These are phyloP conservation scores for Nannochloropsis gaditana DNA, from an alignment of 108 stramenopile species.

Conservation along the genomic window DNA sequence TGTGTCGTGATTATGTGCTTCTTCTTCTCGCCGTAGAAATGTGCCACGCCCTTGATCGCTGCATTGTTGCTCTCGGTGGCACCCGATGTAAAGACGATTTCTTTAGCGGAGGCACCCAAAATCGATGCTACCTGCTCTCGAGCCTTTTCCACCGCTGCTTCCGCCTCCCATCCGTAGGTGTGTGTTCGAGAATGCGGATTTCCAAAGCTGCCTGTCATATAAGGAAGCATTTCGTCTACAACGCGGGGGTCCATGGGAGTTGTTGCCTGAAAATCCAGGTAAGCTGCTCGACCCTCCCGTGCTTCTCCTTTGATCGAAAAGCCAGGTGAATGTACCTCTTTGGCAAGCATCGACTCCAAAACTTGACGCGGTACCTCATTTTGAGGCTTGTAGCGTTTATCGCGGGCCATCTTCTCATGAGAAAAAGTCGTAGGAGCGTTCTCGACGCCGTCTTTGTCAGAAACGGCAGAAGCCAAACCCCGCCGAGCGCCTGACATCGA, in stretches of 20 bases:
- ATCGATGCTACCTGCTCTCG: slow-evolving; percentile 78
- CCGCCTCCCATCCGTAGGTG: slow-evolving; percentile 93
- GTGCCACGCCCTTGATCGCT: slow-evolving; percentile 93
- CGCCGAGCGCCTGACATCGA: neutral
- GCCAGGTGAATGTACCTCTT: slow-evolving; percentile 39
- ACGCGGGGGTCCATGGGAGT: slow-evolving; percentile 98
- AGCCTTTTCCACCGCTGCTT: slow-evolving; percentile 77
- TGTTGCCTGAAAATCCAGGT: slow-evolving; percentile 77
- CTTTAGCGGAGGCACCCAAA: slow-evolving; percentile 80
- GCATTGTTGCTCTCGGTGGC: slow-evolving; percentile 98
- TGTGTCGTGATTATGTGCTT: slow-evolving; percentile 96
- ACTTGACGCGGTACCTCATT: slow-evolving; percentile 35
- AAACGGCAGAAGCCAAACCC: slow-evolving; percentile 13
- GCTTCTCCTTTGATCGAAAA: slow-evolving; percentile 46
- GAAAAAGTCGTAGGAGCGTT: slow-evolving; percentile 31
- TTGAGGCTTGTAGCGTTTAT: slow-evolving; percentile 35
- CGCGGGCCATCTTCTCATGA: slow-evolving; percentile 39
- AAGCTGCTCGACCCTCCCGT: slow-evolving; percentile 35
- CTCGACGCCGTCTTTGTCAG: neutral
- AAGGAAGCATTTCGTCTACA: slow-evolving; percentile 94
- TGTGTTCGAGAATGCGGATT: slow-evolving; percentile 98
- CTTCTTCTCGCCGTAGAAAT: slow-evolving; percentile 75
- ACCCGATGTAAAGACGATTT: slow-evolving; percentile 95
- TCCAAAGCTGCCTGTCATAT: slow-evolving; percentile 78
- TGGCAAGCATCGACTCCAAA: slow-evolving; percentile 20